Percentiles rank a stretch among this genome's conserved stretches.
Conservation (phyloP, 768 basidiomycete genomes). For the Phaeolepiota aurea region DNA sequence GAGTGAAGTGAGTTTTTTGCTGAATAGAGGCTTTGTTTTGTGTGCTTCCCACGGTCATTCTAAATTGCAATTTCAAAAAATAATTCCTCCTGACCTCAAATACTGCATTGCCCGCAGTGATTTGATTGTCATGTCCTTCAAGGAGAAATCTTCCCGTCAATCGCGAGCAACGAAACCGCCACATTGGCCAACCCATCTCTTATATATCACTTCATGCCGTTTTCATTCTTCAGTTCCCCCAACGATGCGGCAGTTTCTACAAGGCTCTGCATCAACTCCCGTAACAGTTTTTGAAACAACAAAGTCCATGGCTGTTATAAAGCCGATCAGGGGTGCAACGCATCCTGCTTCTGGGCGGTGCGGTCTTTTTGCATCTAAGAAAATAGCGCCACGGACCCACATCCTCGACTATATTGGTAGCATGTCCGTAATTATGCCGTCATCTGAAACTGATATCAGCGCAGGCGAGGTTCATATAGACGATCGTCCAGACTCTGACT, state of each 20-base stretch:
- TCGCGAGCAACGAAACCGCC: conserved; percentile 1
- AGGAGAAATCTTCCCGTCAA: neutral
- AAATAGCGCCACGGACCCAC: conserved; percentile 55
- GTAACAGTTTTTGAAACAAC: conserved; percentile 2
- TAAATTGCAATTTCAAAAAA: too few relatives aligned
- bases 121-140: too few relatives aligned
- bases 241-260: conserved; percentile 29
- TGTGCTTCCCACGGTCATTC: too few relatives aligned
- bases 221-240: conserved; percentile 54
- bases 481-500: conserved; percentile 66
- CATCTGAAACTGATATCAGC: conserved; percentile 5
- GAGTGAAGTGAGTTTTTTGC: too few relatives aligned
- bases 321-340: conserved; percentile 36
- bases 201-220: conserved; percentile 40
- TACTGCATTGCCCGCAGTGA: too few relatives aligned
- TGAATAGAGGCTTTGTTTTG: too few relatives aligned
- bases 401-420: conserved; percentile 69
- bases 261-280: conserved; percentile 10
- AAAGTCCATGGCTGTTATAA: conserved; percentile 42
- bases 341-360: conserved; percentile 78
- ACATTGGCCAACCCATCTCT: conserved; percentile 30
- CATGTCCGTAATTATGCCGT: neutral
- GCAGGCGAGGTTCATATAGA: conserved; percentile 78
- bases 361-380: conserved; percentile 74
- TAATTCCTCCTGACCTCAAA: too few relatives aligned